These are phyloP conservation scores for Conoideocrella luteorostrata DNA, from an alignment of 2,329 filamentous ascomycete species.

Conservation along the genomic window DNA sequence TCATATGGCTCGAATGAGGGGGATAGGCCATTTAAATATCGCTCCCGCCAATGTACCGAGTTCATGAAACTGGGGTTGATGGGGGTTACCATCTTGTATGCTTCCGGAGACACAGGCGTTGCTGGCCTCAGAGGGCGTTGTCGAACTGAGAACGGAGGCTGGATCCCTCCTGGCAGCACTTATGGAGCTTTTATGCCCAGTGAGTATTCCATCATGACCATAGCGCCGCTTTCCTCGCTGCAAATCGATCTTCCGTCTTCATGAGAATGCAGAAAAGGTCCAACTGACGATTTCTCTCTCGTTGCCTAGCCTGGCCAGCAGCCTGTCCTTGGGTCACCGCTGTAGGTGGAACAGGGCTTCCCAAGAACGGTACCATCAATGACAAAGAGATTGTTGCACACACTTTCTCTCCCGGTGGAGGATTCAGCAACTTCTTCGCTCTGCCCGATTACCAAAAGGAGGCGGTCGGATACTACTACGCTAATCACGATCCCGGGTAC, in stretches of 20 bases:
- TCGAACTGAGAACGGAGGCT: too few relatives aligned
- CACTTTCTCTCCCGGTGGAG: slow-evolving; percentile 46
- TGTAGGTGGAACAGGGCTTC: slow-evolving; percentile 49
- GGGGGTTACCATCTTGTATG: slow-evolving; percentile 59
- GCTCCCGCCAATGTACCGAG: background rate
- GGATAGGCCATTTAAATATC: background rate
- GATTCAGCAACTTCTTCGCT: slow-evolving; percentile 41
- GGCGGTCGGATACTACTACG: slow-evolving; percentile 39
- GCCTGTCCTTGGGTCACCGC: slow-evolving; percentile 55
- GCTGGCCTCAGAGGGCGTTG: too few relatives aligned
- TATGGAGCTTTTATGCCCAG: too few relatives aligned
- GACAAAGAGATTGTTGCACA: slow-evolving; percentile 46
- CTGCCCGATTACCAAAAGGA: slow-evolving; percentile 37
- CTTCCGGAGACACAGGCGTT: slow-evolving; percentile 50
- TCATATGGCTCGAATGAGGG: background rate
- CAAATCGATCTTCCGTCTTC: too few relatives aligned
- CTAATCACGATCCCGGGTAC: slow-evolving; percentile 32
- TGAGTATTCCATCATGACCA: too few relatives aligned
- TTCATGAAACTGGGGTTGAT: slow-evolving; percentile 49
- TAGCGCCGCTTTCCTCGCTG: too few relatives aligned
- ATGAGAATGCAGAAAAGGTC: too few relatives aligned
- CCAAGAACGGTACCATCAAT: slow-evolving; percentile 15
- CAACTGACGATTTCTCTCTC: too few relatives aligned
- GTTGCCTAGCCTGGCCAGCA: too few relatives aligned
- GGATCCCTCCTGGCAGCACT: too few relatives aligned